phyloP scores from a whole-genome alignment of 2,329 filamentous ascomycete species.

The Myriosclerotinia scirpicola region DNA sequence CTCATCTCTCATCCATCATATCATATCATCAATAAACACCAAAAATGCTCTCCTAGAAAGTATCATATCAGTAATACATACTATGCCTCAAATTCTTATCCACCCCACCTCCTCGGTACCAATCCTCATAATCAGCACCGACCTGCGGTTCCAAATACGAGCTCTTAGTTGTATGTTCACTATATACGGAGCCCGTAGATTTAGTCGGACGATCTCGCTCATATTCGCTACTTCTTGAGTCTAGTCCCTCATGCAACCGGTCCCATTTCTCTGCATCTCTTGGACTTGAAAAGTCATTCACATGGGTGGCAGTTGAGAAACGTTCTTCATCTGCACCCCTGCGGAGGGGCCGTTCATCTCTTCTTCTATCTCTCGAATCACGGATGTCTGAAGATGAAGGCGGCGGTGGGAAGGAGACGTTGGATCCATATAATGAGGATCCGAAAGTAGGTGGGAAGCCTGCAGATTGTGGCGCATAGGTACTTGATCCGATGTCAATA shows the following conservation, averaged over 20 bases:
- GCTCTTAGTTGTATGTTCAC: conserved; percentile 16
- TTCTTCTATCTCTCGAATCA: conserved; percentile 23
- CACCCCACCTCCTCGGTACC: conserved; percentile 22
- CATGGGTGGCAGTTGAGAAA: conserved; percentile 23
- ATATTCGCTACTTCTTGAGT: conserved; percentile 20
- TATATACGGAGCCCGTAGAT: conserved; percentile 9
- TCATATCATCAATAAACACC: not conserved
- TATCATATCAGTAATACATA: conserved; percentile 17
- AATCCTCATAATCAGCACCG: conserved; percentile 22
- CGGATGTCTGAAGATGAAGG: conserved; percentile 30
- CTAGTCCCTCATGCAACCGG: conserved; percentile 29
- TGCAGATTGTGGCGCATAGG: conserved; percentile 23
- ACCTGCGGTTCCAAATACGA: conserved; percentile 15
- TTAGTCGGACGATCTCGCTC: conserved; percentile 16
- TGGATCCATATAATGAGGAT: conserved; percentile 30
- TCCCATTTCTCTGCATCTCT: conserved; percentile 39
- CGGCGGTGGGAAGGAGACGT: conserved; percentile 35
- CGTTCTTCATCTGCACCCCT: conserved; percentile 33
- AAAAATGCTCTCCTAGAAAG: not conserved
- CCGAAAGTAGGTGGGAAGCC: conserved; percentile 28
- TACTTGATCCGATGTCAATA: conserved; percentile 25
- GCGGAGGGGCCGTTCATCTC: conserved; percentile 31
- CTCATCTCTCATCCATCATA: conserved; percentile 6
- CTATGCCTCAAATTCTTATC: conserved; percentile 16
- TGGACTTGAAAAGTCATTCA: conserved; percentile 36